phyloP scores from a whole-genome alignment of 768 basidiomycete species.

The Agrocybe praecox region DNA sequence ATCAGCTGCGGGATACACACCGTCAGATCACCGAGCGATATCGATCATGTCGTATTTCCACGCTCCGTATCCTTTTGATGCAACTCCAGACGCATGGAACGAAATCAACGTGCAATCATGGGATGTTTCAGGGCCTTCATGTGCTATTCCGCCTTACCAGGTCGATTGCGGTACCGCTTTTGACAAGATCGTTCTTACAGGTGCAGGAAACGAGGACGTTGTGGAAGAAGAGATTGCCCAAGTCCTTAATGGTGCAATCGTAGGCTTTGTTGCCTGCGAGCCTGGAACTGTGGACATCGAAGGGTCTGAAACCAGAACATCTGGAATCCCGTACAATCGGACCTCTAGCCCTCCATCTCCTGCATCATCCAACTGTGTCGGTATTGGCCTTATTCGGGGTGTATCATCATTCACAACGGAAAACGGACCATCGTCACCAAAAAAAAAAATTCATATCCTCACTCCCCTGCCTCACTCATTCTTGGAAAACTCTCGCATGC shows the following conservation, averaged over 20 bases:
- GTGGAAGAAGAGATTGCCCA: slow-evolving; percentile 64
- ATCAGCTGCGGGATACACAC: slow-evolving; percentile 43
- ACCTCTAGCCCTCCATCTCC: slow-evolving; percentile 58
- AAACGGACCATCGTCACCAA: slow-evolving; percentile 19
- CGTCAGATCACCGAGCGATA: slow-evolving; percentile 74
- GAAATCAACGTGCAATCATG: slow-evolving; percentile 52
- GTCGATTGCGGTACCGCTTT: slow-evolving; percentile 60
- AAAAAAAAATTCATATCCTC: slow-evolving; percentile 65
- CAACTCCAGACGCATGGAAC: slow-evolving; percentile 16
- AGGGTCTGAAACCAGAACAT: background rate
- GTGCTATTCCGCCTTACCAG: slow-evolving; percentile 71
- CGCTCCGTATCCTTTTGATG: slow-evolving; percentile 33
- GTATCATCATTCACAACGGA: slow-evolving; percentile 19
- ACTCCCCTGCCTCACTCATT: slow-evolving; percentile 66
- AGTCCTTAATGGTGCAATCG: slow-evolving; percentile 80
- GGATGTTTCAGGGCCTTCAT: slow-evolving; percentile 70
- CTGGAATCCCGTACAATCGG: slow-evolving; percentile 59
- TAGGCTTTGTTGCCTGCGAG: slow-evolving; percentile 68
- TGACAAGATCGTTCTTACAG: slow-evolving; percentile 66
- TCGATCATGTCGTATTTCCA: slow-evolving; percentile 82
- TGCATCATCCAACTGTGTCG: slow-evolving; percentile 62
- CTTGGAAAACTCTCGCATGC: slow-evolving; percentile 43
- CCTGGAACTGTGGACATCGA: slow-evolving; percentile 39
- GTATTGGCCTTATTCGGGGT: slow-evolving; percentile 76
- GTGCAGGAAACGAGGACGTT: slow-evolving; percentile 81